Base-by-base conservation (phyloP, 2,329 filamentous ascomycete species). In the Immersiporthe knoxdaviesiana region DNA sequence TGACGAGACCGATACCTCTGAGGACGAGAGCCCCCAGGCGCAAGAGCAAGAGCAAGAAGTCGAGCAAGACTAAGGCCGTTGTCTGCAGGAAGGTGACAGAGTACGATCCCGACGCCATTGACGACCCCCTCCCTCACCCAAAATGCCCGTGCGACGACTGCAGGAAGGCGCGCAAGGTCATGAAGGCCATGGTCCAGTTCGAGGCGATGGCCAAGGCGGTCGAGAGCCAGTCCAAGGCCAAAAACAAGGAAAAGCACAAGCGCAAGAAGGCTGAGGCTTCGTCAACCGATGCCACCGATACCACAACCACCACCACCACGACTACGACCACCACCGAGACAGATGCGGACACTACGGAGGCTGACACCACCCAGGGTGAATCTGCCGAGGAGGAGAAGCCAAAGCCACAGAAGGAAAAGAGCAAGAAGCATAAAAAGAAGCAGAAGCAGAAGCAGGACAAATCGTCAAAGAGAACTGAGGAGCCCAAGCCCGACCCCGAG, bases 71-170 rank as follows among this genome's bases (percentile, higher is more conserved):
- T 18, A 71, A 66, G 65, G 71, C 69, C 32, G 60, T n/a, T 21
- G 16, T 47, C 12, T 71, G 69, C 44, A 50, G 61, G 30, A 71
- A 71, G 54, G 59, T 56, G 50, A 68, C 71, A 35, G 35, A 62
- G 11, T 69, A 67, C 30, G 60, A 63, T n/a, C 59, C 59, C 66
- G 60, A 41, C 47, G 72, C 71, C 30, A 71, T 37, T 39, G 74
- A 72, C n/a, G 72, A 67, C n/a, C 76, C 77, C 6, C 77, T 81
- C 21, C 76, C 79, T 2, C 79, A 81, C 47, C 77, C 77, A 4
- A 77, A 75, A 39, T 82, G 79, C 65, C 72, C 74, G 44, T 82
- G 80, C 66, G 65, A 68, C 1, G 75, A 76, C 12, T 81, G 80
- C 65, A 72, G 72, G 4, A 65, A 67, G 7, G 75, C 72, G 24